These are phyloP conservation scores for Aureobasidium sp. DNA, from an alignment of 2,329 filamentous ascomycete genomes.

Conservation along the genomic window DNA sequence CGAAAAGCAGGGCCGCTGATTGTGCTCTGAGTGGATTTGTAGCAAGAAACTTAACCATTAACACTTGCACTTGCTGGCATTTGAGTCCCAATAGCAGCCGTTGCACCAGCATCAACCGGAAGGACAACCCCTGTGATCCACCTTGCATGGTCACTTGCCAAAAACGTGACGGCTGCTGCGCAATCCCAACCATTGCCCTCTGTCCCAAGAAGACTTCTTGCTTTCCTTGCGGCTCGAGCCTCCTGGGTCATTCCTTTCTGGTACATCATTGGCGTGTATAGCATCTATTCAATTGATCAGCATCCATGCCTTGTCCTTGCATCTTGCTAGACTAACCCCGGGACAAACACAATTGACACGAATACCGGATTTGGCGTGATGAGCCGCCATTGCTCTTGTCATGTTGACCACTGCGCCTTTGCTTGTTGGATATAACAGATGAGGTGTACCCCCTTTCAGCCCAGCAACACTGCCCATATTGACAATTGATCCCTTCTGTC, in stretches of 20 bases:
- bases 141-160: slow-evolving; percentile 46
- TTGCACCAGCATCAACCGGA: slow-evolving; percentile 42
- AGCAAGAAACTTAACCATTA: too few relatives aligned
- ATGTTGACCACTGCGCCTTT: slow-evolving; percentile 51
- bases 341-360: slow-evolving; percentile 52
- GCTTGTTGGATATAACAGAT: slow-evolving; percentile 47
- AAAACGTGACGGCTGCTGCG: slow-evolving; percentile 44
- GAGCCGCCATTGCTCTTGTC: slow-evolving; percentile 50
- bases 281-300: slow-evolving; percentile 31
- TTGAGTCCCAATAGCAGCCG: not conserved
- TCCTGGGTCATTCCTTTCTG: slow-evolving; percentile 44
- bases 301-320: not conserved
- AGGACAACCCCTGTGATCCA: slow-evolving; percentile 47
- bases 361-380: slow-evolving; percentile 46
- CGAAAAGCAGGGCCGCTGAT: too few relatives aligned
- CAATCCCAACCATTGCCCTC: slow-evolving; percentile 51
- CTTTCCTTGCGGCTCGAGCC: slow-evolving; percentile 42
- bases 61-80: too few relatives aligned
- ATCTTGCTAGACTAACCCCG: slow-evolving; percentile 26
- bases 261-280: slow-evolving; percentile 53
- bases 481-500: slow-evolving; percentile 47
- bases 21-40: too few relatives aligned
- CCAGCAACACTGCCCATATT: slow-evolving; percentile 60
- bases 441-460: slow-evolving; percentile 46
- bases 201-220: slow-evolving; percentile 45